Conservation (phyloP, 495 filamentous ascomycete genomes). For the Aspergillus biplanus region DNA sequence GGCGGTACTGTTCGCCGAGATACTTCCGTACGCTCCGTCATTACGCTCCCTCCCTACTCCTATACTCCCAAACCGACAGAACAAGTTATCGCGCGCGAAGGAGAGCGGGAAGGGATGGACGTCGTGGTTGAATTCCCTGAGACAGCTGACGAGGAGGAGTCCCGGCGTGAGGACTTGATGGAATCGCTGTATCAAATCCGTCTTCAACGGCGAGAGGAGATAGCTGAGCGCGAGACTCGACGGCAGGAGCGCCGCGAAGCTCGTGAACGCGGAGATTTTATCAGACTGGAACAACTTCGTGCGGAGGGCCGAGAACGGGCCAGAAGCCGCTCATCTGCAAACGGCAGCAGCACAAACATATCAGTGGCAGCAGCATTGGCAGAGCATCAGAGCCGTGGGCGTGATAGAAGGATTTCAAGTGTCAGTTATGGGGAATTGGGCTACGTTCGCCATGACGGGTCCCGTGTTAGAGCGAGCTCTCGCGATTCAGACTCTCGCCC, state of each 20-base stretch:
- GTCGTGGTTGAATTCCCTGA: conserved; percentile 86
- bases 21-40: conserved; percentile 85
- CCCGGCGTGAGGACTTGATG: conserved; percentile 88
- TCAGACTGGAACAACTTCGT: conserved; percentile 63
- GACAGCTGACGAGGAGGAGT: conserved; percentile 73
- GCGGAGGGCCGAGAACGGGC: conserved; percentile 41
- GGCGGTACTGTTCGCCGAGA: conserved; percentile 67
- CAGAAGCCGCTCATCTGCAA: conserved; percentile 33
- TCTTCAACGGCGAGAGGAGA: conserved; percentile 72
- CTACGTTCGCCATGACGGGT: conserved; percentile 85
- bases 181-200: conserved; percentile 89
- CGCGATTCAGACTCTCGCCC: conserved; percentile 75
- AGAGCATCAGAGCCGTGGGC: conserved; percentile 68
- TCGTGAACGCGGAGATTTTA: conserved; percentile 66
- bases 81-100: conserved; percentile 85
- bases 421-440: conserved; percentile 88
- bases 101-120: conserved; percentile 90
- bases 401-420: conserved; percentile 76
- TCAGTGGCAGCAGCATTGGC: conserved; percentile 48
- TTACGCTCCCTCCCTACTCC: conserved; percentile 86
- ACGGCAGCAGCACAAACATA: conserved; percentile 35
- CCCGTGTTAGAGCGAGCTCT: conserved; percentile 79
- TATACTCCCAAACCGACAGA: conserved; percentile 71
- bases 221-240: conserved; percentile 75
- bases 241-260: conserved; percentile 68